Percentiles rank a stretch among this genome's conserved stretches.
Conservation (phyloP, 768 basidiomycete species). For the Pholiota conissans region DNA sequence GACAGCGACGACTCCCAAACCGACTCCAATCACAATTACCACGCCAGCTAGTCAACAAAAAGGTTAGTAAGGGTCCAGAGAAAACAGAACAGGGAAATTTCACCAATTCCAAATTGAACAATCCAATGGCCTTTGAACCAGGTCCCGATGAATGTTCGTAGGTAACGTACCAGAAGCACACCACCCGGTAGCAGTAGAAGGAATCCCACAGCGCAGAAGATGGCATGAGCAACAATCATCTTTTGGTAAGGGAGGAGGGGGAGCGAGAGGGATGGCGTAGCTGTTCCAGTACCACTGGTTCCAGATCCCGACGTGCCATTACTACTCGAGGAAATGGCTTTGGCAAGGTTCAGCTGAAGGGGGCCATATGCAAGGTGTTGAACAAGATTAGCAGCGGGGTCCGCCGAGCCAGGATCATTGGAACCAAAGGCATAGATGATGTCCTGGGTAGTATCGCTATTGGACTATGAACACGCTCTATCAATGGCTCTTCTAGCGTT, state of each 20-base stretch:
- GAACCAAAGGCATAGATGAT: slow-evolving; percentile 64
- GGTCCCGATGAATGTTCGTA: slow-evolving; percentile 41
- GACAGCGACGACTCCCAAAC: slow-evolving; percentile 44
- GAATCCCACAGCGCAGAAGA: slow-evolving; percentile 51
- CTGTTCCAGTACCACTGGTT: slow-evolving; percentile 3
- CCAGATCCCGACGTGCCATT: slow-evolving; percentile 20
- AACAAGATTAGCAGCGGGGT: slow-evolving; percentile 41
- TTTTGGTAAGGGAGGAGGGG: slow-evolving; percentile 40
- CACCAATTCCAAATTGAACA: slow-evolving; percentile 48
- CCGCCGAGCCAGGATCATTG: slow-evolving; percentile 45
- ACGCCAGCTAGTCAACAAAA: slow-evolving; percentile 39
- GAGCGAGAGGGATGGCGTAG: slow-evolving; percentile 34
- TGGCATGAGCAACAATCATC: slow-evolving; percentile 54
- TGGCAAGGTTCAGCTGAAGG: slow-evolving; percentile 48
- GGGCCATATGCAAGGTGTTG: slow-evolving; percentile 49
- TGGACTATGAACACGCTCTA: slow-evolving; percentile 32
- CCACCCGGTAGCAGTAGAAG: slow-evolving; percentile 54
- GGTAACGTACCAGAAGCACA: slow-evolving; percentile 52
- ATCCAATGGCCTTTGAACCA: slow-evolving; percentile 60
- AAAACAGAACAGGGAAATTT: slow-evolving; percentile 7
- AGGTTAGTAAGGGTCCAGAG: neutral
- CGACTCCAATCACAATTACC: slow-evolving; percentile 40
- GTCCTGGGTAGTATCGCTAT: slow-evolving; percentile 36
- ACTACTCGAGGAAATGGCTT: slow-evolving; percentile 27
- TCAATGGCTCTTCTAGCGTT: neutral